Conservation (phyloP, 495 filamentous ascomycete genomes). For the Entonaema liquescens region DNA sequence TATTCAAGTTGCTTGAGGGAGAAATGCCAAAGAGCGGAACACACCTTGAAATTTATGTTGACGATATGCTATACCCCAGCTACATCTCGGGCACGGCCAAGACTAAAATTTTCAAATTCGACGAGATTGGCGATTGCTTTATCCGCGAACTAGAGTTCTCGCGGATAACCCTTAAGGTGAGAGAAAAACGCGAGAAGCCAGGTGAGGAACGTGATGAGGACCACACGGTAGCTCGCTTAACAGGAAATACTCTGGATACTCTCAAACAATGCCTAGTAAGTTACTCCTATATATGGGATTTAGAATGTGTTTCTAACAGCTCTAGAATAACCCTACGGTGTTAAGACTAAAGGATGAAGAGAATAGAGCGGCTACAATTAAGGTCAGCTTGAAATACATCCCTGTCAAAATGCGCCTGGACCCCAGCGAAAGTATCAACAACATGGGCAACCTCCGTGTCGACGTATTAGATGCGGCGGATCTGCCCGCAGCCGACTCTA, state of each 20-base stretch:
- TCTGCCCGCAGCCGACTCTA: conserved; percentile 90
- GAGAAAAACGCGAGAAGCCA: conserved; percentile 76
- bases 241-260: conserved; percentile 84
- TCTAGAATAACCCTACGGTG: conserved; percentile 84
- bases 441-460: conserved; percentile 91
- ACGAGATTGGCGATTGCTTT: conserved; percentile 94
- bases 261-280: conserved; percentile 85
- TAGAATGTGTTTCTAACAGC: conserved; percentile 24
- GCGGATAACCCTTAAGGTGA: conserved; percentile 84
- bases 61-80: conserved; percentile 92
- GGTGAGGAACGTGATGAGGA: conserved; percentile 74
- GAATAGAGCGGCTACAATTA: conserved; percentile 81
- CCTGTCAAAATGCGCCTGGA: conserved; percentile 94
- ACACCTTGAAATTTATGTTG: conserved; percentile 88
- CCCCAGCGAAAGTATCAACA: conserved; percentile 96
- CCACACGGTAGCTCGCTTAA: conserved; percentile 79
- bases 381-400: conserved; percentile 91
- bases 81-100: conserved; percentile 81
- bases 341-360: conserved; percentile 78
- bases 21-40: conserved; percentile 78
- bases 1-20: conserved; percentile 93
- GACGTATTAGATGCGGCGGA: conserved; percentile 89
- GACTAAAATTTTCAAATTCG: conserved; percentile 70
- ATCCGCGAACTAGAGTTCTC: conserved; percentile 97
- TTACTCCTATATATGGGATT: not conserved